Conservation (phyloP, 176 grass and related monocot genomes). For the Oryza coarctata region DNA sequence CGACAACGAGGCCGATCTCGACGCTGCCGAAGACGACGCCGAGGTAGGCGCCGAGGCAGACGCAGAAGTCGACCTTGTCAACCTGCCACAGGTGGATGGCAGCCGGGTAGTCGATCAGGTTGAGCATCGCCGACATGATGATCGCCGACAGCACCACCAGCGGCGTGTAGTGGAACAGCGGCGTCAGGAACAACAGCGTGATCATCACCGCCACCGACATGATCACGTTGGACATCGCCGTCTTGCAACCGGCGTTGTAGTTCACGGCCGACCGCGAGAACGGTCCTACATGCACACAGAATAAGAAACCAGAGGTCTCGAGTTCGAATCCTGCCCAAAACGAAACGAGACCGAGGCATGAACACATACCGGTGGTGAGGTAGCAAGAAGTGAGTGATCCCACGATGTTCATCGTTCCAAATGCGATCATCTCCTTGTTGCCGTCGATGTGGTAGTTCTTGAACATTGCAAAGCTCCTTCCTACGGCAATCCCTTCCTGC, state of each 20-base stretch:
- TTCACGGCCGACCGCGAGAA: constrained; percentile 93
- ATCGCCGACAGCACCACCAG: constrained; percentile 92
- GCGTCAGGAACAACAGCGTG: constrained; percentile 83
- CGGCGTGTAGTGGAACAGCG: constrained; percentile 95
- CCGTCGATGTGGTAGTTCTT: constrained; percentile 98
- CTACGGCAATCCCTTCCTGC: constrained; percentile 97
- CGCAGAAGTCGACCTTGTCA: constrained; percentile 97
- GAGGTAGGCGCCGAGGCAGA: constrained; percentile 79
- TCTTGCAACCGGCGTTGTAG: constrained; percentile 96
- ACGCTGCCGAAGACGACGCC: constrained; percentile 94
- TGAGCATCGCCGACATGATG: constrained; percentile 89
- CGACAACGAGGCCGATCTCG: constrained; percentile 71
- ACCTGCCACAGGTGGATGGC: constrained; percentile 82
- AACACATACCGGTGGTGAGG: constrained; percentile 66
- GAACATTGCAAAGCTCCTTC: constrained; percentile 92
- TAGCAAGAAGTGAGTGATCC: constrained; percentile 96
- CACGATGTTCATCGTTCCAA: constrained; percentile 86
- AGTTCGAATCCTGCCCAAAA: not conserved
- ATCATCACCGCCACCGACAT: constrained; percentile 90
- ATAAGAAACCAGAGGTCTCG: not conserved
- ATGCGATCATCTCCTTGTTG: constrained; percentile 98
- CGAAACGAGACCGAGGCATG: not conserved
- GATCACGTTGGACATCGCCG: constrained; percentile 90
- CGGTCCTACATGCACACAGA: constrained; percentile 37
- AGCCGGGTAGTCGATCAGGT: constrained; percentile 82